Evolutionary conservation across 805 yeast genomes (phyloP).

Genomic region (Diddensiella santjacobensis): DNA sequence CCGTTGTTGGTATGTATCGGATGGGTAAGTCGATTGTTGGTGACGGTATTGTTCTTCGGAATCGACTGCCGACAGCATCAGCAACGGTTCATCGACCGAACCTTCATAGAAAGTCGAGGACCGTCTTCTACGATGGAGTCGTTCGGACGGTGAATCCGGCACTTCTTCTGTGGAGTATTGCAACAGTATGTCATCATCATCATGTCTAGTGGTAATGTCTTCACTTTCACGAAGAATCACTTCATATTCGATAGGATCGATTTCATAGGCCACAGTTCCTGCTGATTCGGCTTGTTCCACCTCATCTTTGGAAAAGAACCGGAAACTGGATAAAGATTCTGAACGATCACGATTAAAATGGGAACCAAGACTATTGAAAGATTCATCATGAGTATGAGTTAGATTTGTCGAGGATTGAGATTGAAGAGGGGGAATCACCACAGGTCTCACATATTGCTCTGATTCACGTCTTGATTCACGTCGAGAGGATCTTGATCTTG

Average conservation of each 20-base stretch:
- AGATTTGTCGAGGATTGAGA: not conserved
- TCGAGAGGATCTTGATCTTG: constrained; percentile 21
- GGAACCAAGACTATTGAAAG: constrained; percentile 1
- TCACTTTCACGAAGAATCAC: constrained; percentile 22
- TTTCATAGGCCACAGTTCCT: constrained; percentile 58
- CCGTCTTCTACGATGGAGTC: constrained; percentile 10
- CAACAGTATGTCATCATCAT: not conserved
- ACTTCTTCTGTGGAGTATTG: constrained; percentile 1
- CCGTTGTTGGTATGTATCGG: constrained; percentile 51
- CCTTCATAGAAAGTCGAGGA: constrained; percentile 21
- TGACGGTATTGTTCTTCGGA: constrained; percentile 10
- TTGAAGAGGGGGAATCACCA: not conserved
- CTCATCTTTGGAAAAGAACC: constrained; percentile 79
- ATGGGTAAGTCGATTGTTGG: constrained; percentile 6
- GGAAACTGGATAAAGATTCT: constrained; percentile 45
- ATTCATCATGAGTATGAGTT: not conserved
- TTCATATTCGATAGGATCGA: constrained; percentile 32
- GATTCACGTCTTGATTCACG: constrained; percentile 8
- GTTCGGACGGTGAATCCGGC: not conserved
- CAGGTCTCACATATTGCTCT: not conserved
- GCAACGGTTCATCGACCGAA: constrained; percentile 20
- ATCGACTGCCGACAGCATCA: constrained; percentile 15
- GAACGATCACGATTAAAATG: constrained; percentile 18
- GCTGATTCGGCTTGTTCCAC: constrained; percentile 81
- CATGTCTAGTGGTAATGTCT: constrained; percentile 9